Percentiles rank a stretch among this genome's conserved stretches.
Conservation (phyloP, 1,284 basidiomycete species). For the Tremellales sp. region DNA sequence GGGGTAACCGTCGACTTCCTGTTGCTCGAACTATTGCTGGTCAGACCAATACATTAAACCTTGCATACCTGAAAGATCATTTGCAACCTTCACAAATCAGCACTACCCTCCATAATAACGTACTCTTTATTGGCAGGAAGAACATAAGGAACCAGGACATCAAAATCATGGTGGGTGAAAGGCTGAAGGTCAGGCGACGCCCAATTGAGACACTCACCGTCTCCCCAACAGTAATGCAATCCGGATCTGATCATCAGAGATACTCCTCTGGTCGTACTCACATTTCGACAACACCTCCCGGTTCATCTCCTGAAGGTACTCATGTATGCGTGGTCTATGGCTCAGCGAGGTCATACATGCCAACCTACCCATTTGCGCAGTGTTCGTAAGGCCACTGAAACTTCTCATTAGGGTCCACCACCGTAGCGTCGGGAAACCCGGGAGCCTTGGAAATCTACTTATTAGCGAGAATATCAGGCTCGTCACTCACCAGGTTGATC, state of each 20-base stretch:
- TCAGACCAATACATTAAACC: slow-evolving; percentile 7
- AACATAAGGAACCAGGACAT: slow-evolving; percentile 9
- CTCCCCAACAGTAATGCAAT: slow-evolving; percentile 13
- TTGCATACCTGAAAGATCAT: slow-evolving; percentile 13
- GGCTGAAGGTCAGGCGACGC: slow-evolving; percentile 6
- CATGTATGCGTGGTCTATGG: slow-evolving; percentile 60
- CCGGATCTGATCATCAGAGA: slow-evolving; percentile 7
- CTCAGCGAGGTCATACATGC: not conserved
- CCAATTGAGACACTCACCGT: slow-evolving; percentile 1
- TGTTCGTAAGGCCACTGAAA: slow-evolving; percentile 58
- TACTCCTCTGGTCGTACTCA: no score
- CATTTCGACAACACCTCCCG: slow-evolving; percentile 51
- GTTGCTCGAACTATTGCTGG: slow-evolving; percentile 9
- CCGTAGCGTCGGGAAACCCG: slow-evolving; percentile 60
- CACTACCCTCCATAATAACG: not conserved
- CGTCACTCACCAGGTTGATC: slow-evolving; percentile 6
- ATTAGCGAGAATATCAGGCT: slow-evolving; percentile 54
- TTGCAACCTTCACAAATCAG: slow-evolving; percentile 3
- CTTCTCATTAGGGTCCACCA: slow-evolving; percentile 53
- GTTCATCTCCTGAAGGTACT: slow-evolving; percentile 65
- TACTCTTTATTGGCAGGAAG: slow-evolving; percentile 10
- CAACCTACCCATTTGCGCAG: slow-evolving; percentile 56
- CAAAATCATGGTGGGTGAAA: slow-evolving; percentile 10
- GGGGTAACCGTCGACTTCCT: slow-evolving; percentile 3
- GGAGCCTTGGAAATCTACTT: slow-evolving; percentile 61